These are phyloP conservation scores for Dictyophora rubrovolvata DNA, from an alignment of 768 basidiomycete species.

Conservation along the genomic window DNA sequence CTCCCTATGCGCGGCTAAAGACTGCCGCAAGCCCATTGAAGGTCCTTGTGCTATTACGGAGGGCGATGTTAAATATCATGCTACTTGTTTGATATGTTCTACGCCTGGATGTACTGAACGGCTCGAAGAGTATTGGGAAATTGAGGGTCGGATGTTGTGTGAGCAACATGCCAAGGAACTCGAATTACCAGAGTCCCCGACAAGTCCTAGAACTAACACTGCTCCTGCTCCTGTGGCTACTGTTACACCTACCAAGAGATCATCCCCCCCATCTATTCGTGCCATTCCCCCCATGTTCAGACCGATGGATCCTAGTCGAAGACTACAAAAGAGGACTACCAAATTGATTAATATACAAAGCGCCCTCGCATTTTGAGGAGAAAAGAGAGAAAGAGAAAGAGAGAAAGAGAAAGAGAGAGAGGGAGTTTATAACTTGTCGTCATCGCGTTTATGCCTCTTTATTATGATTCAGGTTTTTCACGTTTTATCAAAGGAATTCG, in stretches of 20 bases:
- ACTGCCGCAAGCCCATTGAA: slow-evolving; percentile 84
- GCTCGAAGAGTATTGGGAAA: slow-evolving; percentile 81
- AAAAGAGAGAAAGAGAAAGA: neutral
- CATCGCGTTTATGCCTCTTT: too few species aligned
- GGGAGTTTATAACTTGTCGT: neutral
- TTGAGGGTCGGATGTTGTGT: slow-evolving; percentile 77
- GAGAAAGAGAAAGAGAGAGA: neutral
- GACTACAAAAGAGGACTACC: slow-evolving; percentile 6
- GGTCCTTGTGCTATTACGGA: slow-evolving; percentile 88
- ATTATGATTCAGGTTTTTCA: too few species aligned
- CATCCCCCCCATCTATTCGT: neutral
- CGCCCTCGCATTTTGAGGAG: neutral
- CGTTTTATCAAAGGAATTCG: too few species aligned
- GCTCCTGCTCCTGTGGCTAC: too few species aligned
- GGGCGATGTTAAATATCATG: slow-evolving; percentile 72
- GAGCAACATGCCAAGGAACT: slow-evolving; percentile 54
- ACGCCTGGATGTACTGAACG: slow-evolving; percentile 35
- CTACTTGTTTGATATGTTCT: slow-evolving; percentile 71
- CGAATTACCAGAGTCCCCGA: neutral
- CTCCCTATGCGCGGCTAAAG: slow-evolving; percentile 70
- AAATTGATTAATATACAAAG: slow-evolving; percentile 1
- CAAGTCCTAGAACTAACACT: too few species aligned
- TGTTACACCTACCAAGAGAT: neutral
- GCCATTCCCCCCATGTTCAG: neutral
- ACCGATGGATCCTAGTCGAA: neutral